phyloP scores from a whole-genome alignment of 768 basidiomycete genomes.

The Tricholoma hemisulphureum region DNA sequence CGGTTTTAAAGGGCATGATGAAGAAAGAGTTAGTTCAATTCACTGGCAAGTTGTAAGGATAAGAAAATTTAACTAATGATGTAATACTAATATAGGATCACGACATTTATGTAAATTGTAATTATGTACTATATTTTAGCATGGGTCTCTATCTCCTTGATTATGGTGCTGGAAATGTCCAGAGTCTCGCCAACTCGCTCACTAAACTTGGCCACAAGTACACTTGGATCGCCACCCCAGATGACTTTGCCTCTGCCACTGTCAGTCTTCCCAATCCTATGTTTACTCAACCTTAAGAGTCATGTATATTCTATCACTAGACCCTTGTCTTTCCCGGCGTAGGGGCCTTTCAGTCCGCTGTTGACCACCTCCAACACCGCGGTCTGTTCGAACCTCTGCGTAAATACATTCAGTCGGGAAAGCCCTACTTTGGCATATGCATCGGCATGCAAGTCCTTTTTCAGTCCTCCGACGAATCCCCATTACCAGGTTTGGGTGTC shows the following conservation, averaged over 20 bases:
- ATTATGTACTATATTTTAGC: no score
- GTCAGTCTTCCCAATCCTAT: constrained; percentile 51
- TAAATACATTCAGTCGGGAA: constrained; percentile 80
- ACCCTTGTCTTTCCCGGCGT: constrained; percentile 96
- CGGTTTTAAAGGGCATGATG: constrained; percentile 48
- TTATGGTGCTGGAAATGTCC: constrained; percentile 95
- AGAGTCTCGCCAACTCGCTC: constrained; percentile 91
- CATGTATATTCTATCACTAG: constrained; percentile 41
- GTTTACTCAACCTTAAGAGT: constrained; percentile 8
- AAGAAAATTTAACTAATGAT: no score
- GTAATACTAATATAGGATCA: no score
- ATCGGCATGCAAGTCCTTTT: constrained; percentile 98
- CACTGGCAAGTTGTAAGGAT: constrained; percentile 4
- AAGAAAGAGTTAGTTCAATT: no score
- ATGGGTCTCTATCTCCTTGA: constrained; percentile 84
- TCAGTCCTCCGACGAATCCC: constrained; percentile 78
- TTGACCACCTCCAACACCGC: constrained; percentile 66
- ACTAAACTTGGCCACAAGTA: constrained; percentile 80
- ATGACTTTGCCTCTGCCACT: constrained; percentile 85
- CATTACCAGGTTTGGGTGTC: constrained; percentile 72
- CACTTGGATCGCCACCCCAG: constrained; percentile 79
- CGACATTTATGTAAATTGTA: no score
- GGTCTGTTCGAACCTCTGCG: constrained; percentile 80
- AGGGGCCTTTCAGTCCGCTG: constrained; percentile 88
- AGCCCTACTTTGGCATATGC: constrained; percentile 97